These are phyloP conservation scores for Leavenworthia alabamica DNA, from an alignment of 345 rosid species.

Conservation along the genomic window DNA sequence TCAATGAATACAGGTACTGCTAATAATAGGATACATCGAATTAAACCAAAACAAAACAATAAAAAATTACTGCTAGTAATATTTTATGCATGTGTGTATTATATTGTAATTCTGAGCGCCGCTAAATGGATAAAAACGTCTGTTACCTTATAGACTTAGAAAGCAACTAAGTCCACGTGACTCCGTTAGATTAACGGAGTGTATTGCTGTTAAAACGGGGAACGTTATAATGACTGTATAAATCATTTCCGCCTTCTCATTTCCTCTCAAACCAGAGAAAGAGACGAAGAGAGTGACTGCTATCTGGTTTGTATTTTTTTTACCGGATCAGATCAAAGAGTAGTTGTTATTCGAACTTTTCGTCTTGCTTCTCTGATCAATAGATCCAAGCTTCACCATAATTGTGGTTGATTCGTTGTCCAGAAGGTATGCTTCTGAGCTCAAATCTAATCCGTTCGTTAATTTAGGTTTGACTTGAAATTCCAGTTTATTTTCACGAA, in stretches of 20 bases:
- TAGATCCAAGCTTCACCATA: constrained; percentile 9
- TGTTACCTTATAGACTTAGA: constrained; percentile 18
- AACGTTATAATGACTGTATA: constrained; percentile 24
- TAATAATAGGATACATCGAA: constrained; percentile 17
- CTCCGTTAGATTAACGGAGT: constrained; percentile 24
- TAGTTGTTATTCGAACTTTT: background rate
- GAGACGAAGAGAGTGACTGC: constrained; percentile 6
- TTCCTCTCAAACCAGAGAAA: constrained; percentile 7
- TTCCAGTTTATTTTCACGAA: constrained; percentile 1
- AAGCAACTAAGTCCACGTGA: constrained; percentile 25
- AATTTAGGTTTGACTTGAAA: constrained; percentile 10
- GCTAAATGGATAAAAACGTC: constrained; percentile 31
- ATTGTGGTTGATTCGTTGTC: background rate
- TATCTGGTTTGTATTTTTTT: constrained; percentile 15
- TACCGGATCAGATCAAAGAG: constrained; percentile 23
- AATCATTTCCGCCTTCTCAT: constrained; percentile 21
- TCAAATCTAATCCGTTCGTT: background rate
- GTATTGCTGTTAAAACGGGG: constrained; percentile 15
- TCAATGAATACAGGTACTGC: background rate
- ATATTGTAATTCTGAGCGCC: constrained; percentile 13
- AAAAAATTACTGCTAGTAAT: no score
- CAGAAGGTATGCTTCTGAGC: constrained; percentile 15
- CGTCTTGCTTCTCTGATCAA: background rate
- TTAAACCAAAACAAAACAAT: constrained; percentile 9
- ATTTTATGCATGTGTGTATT: no score